phyloP scores from a whole-genome alignment of 352 stramenopile genomes.

The Globisporangium barbulae region DNA sequence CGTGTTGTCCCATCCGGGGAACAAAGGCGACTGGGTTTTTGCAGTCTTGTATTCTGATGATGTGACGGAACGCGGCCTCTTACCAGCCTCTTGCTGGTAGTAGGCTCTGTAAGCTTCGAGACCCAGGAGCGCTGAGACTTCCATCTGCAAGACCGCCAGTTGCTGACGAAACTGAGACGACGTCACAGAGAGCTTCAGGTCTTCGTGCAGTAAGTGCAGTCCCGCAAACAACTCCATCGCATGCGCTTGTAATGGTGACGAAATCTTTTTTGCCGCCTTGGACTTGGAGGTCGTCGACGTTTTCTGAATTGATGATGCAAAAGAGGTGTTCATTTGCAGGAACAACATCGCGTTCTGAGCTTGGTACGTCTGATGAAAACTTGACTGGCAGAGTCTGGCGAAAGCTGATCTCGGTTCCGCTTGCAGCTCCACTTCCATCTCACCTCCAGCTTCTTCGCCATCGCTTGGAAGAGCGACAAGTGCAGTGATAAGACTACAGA shows the following conservation, averaged over 20 bases:
- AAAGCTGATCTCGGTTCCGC: constrained; percentile 24
- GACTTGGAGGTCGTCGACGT: neutral
- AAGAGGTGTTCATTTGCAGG: constrained; percentile 28
- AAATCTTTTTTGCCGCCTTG: neutral
- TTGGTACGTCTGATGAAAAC: constrained; percentile 45
- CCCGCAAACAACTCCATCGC: constrained; percentile 33
- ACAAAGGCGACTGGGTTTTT: neutral
- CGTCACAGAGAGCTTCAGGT: constrained; percentile 50
- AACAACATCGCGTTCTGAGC: constrained; percentile 42
- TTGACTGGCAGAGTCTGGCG: constrained; percentile 34
- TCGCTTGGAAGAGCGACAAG: neutral
- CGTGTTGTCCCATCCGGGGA: constrained; percentile 19
- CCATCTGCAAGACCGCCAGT: constrained; percentile 34
- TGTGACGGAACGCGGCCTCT: constrained; percentile 7
- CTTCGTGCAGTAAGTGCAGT: constrained; percentile 71
- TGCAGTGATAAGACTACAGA: constrained; percentile 5
- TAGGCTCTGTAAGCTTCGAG: constrained; percentile 42
- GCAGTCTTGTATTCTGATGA: neutral
- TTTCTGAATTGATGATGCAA: neutral
- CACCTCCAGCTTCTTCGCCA: neutral
- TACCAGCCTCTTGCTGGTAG: constrained; percentile 45
- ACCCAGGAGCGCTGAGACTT: constrained; percentile 28
- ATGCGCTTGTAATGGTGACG: neutral
- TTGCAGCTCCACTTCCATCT: constrained; percentile 2
- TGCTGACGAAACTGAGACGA: constrained; percentile 28